Percentiles rank a stretch among this genome's conserved stretches.
phyloP scores from a whole-genome alignment of 805 yeast genomes.

The Ogataea saltuana region DNA sequence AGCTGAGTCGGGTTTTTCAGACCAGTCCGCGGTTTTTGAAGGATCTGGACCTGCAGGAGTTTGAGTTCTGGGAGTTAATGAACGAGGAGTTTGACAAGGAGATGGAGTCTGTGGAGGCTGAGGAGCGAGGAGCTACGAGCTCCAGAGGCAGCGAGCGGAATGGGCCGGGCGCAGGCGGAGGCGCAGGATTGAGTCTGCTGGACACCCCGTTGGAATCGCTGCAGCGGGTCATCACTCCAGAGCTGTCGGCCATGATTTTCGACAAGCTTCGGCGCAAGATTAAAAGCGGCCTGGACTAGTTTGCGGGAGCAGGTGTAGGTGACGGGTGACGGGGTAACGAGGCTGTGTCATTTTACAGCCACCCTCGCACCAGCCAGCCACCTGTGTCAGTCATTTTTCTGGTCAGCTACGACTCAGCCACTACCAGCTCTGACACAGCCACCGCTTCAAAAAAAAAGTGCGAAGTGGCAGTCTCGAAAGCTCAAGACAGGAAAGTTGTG shows the following conservation, averaged over 20 bases:
- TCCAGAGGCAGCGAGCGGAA: constrained; percentile 9
- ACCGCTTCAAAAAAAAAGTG: not conserved
- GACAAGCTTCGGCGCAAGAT: constrained; percentile 21
- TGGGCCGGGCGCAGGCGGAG: constrained; percentile 3
- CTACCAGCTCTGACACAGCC: no score
- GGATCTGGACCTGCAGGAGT: constrained; percentile 31
- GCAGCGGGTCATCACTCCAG: constrained; percentile 19
- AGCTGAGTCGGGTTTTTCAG: constrained; percentile 31
- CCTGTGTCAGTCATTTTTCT: no score
- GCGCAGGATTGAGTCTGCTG: constrained; percentile 15
- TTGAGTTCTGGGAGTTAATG: constrained; percentile 35
- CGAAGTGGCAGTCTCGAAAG: constrained; percentile 1
- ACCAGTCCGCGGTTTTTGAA: constrained; percentile 30
- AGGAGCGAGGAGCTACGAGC: constrained; percentile 10
- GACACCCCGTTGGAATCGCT: constrained; percentile 27
- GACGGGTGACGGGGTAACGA: no score
- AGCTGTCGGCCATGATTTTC: constrained; percentile 19
- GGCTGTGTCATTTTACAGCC: no score
- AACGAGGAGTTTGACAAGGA: constrained; percentile 36
- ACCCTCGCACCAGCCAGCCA: no score
- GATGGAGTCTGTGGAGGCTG: constrained; percentile 21
- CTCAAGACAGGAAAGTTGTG: not conserved
- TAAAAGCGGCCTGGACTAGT: constrained; percentile 14
- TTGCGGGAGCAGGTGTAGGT: no score
- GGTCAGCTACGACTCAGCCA: no score